Conservation (phyloP, 2,329 filamentous ascomycete species). For the Fusarium concolor region DNA sequence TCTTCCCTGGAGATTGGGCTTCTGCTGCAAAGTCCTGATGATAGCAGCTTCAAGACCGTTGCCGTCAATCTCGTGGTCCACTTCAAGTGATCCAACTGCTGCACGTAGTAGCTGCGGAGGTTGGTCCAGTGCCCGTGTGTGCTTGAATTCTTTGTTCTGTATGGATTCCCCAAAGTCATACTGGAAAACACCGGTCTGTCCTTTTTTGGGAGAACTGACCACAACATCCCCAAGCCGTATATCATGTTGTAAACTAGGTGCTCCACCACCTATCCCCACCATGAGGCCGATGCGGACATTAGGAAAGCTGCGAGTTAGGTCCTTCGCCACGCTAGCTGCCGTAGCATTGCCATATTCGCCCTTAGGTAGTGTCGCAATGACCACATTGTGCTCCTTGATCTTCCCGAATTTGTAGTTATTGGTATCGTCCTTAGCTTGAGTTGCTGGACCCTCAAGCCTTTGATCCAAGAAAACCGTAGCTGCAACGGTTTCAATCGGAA, state of each 20-base stretch:
- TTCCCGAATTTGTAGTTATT: conserved; percentile 12
- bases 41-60: conserved; percentile 10
- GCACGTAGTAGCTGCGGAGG: conserved; percentile 11
- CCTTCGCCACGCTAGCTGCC: not conserved
- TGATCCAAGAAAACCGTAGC: no score
- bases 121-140: conserved; percentile 18
- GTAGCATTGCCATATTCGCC: conserved; percentile 26
- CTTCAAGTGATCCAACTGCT: not conserved
- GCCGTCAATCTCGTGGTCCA: not conserved
- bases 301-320: conserved; percentile 45
- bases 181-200: conserved; percentile 27
- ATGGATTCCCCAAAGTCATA: conserved; percentile 40
- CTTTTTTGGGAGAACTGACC: not conserved
- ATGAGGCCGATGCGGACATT: conserved; percentile 44
- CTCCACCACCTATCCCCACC: conserved; percentile 40
- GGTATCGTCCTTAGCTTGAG: no score
- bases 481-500: no score
- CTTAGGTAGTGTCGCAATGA: conserved; percentile 26
- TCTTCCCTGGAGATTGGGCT: no score
- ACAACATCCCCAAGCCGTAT: conserved; percentile 47
- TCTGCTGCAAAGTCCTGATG: no score
- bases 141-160: conserved; percentile 15
- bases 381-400: conserved; percentile 34
- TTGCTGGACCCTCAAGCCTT: no score
- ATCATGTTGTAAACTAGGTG: conserved; percentile 48